Base-by-base conservation (phyloP, 1,284 basidiomycete genomes). In the Tilletia setariae region DNA sequence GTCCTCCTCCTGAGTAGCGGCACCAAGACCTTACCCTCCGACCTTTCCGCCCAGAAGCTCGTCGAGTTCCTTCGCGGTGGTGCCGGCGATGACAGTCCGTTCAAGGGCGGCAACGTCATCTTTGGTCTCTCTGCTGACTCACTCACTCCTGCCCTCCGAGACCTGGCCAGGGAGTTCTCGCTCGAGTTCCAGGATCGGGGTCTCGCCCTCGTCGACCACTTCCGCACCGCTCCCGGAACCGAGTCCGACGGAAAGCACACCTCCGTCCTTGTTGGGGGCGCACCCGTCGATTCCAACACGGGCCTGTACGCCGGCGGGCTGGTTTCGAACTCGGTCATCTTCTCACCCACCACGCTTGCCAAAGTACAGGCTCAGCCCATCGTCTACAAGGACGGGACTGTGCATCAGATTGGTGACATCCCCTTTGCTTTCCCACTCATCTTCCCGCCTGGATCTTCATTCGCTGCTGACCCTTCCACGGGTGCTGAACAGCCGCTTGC, bases 361-460 rank as follows among this genome's bases (percentile, higher is more conserved):
- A 71, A 84, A 84, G 70, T 85, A 85, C 1, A 87, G 87, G 42
- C 79, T 30, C 76, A 82, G 1, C 82, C 84, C 0, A 73, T 86
- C 21, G 89, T 92, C 85, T 96, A 91, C 85, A 65, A 61, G 23
- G 43, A 89, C 42, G 91, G 93, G 13, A 84, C 88, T 1, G 88
- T 90, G 0, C 89, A 92, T 78, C 86, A 88, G 0, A 84, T 91
- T n/a, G 89, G 89, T 1, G 87, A 85, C 74, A 94, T 90, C 79
- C 94, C 95, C 0, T 87, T 91, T 43, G 85, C 94, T 15, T 86
- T 95, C 23, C 90, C 93, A 11, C 87, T 98, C 67, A 84, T 97
- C 19, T 85, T 87, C 61, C 92, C 93, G 1, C 89, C 92, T 0
- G 76, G 80, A 23, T 84, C 84, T 0, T 74, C 84, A 1, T 87